Percentiles rank a stretch among this genome's conserved stretches.
Conservation (phyloP, 2,329 filamentous ascomycete genomes). For the Aspergillus flavus region DNA sequence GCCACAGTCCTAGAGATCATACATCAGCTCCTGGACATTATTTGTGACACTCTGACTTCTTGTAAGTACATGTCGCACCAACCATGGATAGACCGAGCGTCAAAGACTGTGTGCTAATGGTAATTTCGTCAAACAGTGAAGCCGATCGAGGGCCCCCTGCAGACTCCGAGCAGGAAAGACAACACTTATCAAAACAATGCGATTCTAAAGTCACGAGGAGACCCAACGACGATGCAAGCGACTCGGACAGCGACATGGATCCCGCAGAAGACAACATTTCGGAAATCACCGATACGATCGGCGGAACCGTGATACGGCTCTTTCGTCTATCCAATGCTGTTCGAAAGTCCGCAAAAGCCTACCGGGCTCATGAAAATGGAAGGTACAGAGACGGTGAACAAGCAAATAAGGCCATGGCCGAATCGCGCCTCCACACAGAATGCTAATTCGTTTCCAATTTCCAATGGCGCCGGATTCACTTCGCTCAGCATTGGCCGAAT, state of each 20-base stretch:
- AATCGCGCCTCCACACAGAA: slow-evolving; percentile 32
- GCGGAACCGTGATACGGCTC: slow-evolving; percentile 32
- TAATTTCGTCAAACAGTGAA: slow-evolving; percentile 24
- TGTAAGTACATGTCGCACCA: slow-evolving; percentile 12
- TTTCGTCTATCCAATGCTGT: slow-evolving; percentile 31
- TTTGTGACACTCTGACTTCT: slow-evolving; percentile 12
- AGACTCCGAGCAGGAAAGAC: slow-evolving; percentile 28
- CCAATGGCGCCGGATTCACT: slow-evolving; percentile 28
- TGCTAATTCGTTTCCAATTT: slow-evolving; percentile 33
- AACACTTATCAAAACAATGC: slow-evolving; percentile 12
- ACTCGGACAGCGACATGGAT: slow-evolving; percentile 20
- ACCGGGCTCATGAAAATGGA: slow-evolving; percentile 26
- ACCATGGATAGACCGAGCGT: slow-evolving; percentile 8
- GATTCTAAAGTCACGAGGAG: slow-evolving; percentile 20
- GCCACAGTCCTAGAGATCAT: slow-evolving; percentile 28
- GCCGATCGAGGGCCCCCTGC: slow-evolving; percentile 25
- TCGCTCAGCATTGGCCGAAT: slow-evolving; percentile 18
- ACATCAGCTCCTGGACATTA: slow-evolving; percentile 27
- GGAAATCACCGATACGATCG: slow-evolving; percentile 26
- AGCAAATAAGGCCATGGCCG: slow-evolving; percentile 29
- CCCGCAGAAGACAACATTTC: slow-evolving; percentile 24
- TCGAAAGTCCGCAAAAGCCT: slow-evolving; percentile 29
- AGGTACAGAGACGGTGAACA: slow-evolving; percentile 29
- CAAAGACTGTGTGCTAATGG: slow-evolving; percentile 17
- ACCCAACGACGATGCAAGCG: slow-evolving; percentile 20